These are phyloP conservation scores for Seiridium cupressi DNA, from an alignment of 2,329 filamentous ascomycete species.

Conservation along the genomic window DNA sequence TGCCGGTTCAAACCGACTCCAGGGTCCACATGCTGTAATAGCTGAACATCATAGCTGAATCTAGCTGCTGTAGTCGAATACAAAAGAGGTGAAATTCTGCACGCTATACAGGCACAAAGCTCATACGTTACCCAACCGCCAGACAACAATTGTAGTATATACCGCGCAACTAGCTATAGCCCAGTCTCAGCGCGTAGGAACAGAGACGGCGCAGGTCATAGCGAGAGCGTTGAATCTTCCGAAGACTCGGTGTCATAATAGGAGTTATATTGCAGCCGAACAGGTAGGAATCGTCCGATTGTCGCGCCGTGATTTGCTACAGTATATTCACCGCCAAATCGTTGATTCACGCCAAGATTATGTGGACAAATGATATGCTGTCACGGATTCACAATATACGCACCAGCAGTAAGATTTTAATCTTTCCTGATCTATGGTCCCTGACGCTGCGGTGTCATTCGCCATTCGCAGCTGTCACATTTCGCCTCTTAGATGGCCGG, in stretches of 20 bases:
- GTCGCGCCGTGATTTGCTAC: not conserved
- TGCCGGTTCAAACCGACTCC: no score
- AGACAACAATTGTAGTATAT: no score
- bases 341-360: conserved; percentile 5
- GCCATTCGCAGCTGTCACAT: not conserved
- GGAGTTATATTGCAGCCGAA: not conserved
- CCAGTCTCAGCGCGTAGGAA: no score
- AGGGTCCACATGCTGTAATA: no score
- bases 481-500: not conserved
- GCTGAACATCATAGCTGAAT: no score
- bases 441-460: not conserved
- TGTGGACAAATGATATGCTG: not conserved
- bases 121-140: no score
- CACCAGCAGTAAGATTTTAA: not conserved
- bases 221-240: not conserved
- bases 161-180: no score
- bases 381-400: not conserved
- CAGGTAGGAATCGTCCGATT: not conserved
- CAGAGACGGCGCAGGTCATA: not conserved
- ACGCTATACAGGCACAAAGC: no score
- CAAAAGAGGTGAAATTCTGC: no score
- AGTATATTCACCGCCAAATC: conserved; percentile 2
- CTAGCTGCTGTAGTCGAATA: no score
- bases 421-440: not conserved
- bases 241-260: not conserved